Base-by-base conservation (phyloP, 2,329 filamentous ascomycete genomes). In the Phaeosphaeria sp. region DNA sequence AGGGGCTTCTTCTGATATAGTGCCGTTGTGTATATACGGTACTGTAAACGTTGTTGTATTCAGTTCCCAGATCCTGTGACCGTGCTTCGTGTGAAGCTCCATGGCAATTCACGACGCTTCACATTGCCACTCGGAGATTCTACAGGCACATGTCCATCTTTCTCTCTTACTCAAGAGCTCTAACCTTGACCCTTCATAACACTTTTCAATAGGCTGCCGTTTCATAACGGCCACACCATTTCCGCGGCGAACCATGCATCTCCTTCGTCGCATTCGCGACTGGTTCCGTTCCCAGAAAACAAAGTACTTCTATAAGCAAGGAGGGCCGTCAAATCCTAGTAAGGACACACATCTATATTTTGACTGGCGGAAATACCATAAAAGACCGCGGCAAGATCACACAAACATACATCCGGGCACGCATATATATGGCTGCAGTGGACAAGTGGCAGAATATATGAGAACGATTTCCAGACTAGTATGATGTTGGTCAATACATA, bases 331-430 rank as follows among this genome's bases (percentile, higher is more conserved):
- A 17, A 25, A n/a, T 4, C 47, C 30, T 10, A 42, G 50, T 17
- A 23, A 47, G 22, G 46, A 58, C 10, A 50, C 51, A 13, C 21
- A 51, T 25, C 33, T 58, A n/a, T 58, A 58, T 20, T 58, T 50
- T 25, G 51, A 58, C 7, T 58, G 36, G 23, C 25, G 51, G 13
- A 46, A 46, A 20, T 33, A 36, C 27, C 21, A 51, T 15, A 36
- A 33, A 3, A 42, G n/a, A 17, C 50, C 53, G 41, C 49, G 22
- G 7, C 39, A 30, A 0, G 46, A 54, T 33, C 23, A 15, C 13
- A 13, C 17, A 2, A 54, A 49, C 39, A 43, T 46, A 13, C 55
- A 58, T 47, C 55, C 51, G 9, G 55, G 55, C 15, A 39, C 22
- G 6, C 21, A 50, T n/a, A 39, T 46, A 41, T 58, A 52, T 10